These are phyloP conservation scores for Phytopythium delawarense DNA, from an alignment of 352 stramenopile species.

Conservation along the genomic window DNA sequence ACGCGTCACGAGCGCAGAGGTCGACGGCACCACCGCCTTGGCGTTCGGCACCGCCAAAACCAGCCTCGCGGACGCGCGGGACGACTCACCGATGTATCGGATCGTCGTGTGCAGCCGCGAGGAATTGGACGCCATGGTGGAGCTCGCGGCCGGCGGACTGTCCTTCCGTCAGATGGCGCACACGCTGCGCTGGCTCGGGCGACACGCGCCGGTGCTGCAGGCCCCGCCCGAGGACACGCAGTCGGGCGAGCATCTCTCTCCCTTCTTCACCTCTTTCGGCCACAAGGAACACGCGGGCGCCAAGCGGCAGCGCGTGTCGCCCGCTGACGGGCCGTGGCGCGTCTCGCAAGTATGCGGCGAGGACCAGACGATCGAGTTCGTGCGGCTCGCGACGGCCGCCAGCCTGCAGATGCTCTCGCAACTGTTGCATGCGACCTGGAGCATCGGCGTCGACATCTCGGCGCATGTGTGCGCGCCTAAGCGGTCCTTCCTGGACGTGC, in stretches of 20 bases:
- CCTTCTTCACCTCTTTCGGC: background rate
- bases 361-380: slow-evolving; percentile 28
- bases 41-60: too few species aligned
- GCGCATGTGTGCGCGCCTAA: slow-evolving; percentile 16
- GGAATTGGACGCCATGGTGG: slow-evolving; percentile 29
- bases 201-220: slow-evolving; percentile 10
- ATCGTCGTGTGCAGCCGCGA: slow-evolving; percentile 22
- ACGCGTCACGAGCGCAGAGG: slow-evolving; percentile 7
- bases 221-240: background rate
- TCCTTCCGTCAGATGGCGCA: slow-evolving; percentile 30
- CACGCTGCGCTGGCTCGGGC: slow-evolving; percentile 18
- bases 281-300: background rate
- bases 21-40: background rate
- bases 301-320: background rate
- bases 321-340: background rate
- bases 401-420: slow-evolving; percentile 33
- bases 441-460: slow-evolving; percentile 43
- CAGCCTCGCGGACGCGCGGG: background rate
- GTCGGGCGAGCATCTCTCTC: background rate
- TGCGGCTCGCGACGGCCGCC: slow-evolving; percentile 35
- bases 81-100: slow-evolving; percentile 14
- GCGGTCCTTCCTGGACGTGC: slow-evolving; percentile 39
- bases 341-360: slow-evolving; percentile 15
- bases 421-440: slow-evolving; percentile 37
- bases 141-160: slow-evolving; percentile 24